Base-by-base conservation (phyloP, 108 stramenopile genomes). In the Conticribra weissflogii region DNA sequence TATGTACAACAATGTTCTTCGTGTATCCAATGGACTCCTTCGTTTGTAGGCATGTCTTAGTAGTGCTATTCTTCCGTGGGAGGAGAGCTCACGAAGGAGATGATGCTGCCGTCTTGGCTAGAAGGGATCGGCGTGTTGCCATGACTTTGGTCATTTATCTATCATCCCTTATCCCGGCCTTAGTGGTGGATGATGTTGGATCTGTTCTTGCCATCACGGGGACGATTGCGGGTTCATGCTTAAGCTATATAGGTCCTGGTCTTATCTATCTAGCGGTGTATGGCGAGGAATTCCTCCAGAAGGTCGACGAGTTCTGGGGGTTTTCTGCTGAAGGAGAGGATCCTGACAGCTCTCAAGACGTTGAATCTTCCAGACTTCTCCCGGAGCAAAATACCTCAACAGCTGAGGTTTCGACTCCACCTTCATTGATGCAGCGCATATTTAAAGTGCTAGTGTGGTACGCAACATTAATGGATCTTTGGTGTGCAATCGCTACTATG, bases 231-330 rank as follows among this genome's bases (percentile, higher is more conserved):
- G 94, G 88, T 19, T 83, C 81, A 17, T 83, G 76, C 49, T 52
- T 95, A 22, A 66, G 80, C 18, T 95, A 95, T 61, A 85, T 95
- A 61, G 91, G 88, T n/a, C 94, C 94, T 32, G 91, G 91, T 28
- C 63, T 83, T 30, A 78, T 88, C 1, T 95, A 91, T 62, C 55
- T 95, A 31, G 89, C 83, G 21, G 77, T 95, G 1, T 90, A 95
- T 66, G 90, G 89, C 0, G 83, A 66, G 21, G 81, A 89, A 41
- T 94, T 94, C 59, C 55, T 89, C 58, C 74, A 81, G 51, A 63
- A 87, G 34, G 76, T 76, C 9, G 50, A 83, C 59, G 59, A 74
- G 24, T 76, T 72, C 54, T 83, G 86, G 64, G 82, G 84, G 0
- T 24, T 52, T 45, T 32, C 46, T n/a, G 21, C 59, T 33, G 53